phyloP scores from a whole-genome alignment of 768 basidiomycete species.

The Naganishia vaughanmartiniae region DNA sequence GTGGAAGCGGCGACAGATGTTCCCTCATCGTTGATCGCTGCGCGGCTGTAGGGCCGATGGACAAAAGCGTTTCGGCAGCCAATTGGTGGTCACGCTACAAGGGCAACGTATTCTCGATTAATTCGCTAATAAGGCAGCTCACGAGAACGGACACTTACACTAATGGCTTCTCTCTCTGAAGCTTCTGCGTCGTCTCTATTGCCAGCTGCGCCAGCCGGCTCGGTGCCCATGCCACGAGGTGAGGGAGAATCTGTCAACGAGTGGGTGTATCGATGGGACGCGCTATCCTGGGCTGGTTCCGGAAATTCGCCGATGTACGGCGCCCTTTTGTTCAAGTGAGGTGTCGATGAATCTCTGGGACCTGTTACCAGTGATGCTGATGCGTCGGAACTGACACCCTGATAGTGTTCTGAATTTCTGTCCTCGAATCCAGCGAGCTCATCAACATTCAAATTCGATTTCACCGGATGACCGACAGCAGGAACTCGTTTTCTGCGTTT shows the following conservation, averaged over 20 bases:
- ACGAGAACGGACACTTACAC: neutral
- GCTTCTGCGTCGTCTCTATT: constrained; percentile 23
- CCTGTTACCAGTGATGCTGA: neutral
- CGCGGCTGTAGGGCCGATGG: constrained; percentile 43
- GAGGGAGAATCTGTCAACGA: constrained; percentile 26
- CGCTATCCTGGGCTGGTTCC: neutral
- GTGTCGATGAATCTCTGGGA: neutral
- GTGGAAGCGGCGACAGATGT: constrained; percentile 29
- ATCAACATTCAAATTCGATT: constrained; percentile 6
- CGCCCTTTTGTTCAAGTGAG: constrained; percentile 18
- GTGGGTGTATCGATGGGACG: neutral
- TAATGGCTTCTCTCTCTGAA: constrained; percentile 24
- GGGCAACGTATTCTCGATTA: neutral
- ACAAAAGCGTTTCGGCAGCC: constrained; percentile 49
- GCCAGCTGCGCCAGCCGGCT: neutral
- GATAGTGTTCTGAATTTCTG: constrained; percentile 11
- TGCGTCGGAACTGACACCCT: neutral
- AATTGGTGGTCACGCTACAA: constrained; percentile 48
- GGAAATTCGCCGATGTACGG: neutral
- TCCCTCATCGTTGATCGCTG: constrained; percentile 25
- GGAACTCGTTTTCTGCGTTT: constrained; percentile 97
- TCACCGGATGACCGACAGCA: constrained; percentile 57
- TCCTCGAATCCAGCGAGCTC: constrained; percentile 5
- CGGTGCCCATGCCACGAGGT: constrained; percentile 1
- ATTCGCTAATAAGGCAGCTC: too few relatives aligned